Percentiles rank a stretch among this genome's conserved stretches.
phyloP scores from a whole-genome alignment of 129 eudicot species.

The Flaveria bidentis region DNA sequence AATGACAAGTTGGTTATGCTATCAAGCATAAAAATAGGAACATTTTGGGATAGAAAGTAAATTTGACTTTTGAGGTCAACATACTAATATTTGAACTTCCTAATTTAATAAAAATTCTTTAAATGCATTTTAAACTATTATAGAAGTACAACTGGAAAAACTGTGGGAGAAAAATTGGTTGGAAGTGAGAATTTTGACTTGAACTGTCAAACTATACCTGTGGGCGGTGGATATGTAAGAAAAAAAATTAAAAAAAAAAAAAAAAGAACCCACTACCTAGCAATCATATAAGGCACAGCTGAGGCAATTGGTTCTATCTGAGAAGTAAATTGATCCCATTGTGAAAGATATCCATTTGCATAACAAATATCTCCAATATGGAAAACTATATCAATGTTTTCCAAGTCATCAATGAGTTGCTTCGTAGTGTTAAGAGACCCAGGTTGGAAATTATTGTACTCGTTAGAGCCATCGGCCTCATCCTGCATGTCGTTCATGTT shows the following conservation, averaged over 20 bases:
- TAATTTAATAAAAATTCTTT: not conserved
- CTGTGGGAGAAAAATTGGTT: not conserved
- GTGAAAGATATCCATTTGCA: constrained; percentile 77
- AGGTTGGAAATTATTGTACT: constrained; percentile 62
- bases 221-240: not conserved
- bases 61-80: constrained; percentile 26
- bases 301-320: constrained; percentile 75
- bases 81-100: constrained; percentile 4
- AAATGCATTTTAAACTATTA: not conserved
- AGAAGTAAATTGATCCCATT: constrained; percentile 86
- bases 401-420: constrained; percentile 55
- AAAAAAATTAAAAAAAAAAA: not conserved
- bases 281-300: constrained; percentile 68
- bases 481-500: constrained; percentile 44
- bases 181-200: constrained; percentile 22
- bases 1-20: not conserved
- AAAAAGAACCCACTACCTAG: constrained; percentile 49
- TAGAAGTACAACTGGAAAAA: constrained; percentile 8
- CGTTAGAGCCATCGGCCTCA: constrained; percentile 81
- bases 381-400: constrained; percentile 64
- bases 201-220: constrained; percentile 2
- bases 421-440: constrained; percentile 75
- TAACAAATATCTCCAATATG: constrained; percentile 83
- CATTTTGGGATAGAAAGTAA: not conserved
- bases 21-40: not conserved